Evolutionary conservation across 305 asterid genomes (phyloP).

Genomic region (Fraxinus latifolia): DNA sequence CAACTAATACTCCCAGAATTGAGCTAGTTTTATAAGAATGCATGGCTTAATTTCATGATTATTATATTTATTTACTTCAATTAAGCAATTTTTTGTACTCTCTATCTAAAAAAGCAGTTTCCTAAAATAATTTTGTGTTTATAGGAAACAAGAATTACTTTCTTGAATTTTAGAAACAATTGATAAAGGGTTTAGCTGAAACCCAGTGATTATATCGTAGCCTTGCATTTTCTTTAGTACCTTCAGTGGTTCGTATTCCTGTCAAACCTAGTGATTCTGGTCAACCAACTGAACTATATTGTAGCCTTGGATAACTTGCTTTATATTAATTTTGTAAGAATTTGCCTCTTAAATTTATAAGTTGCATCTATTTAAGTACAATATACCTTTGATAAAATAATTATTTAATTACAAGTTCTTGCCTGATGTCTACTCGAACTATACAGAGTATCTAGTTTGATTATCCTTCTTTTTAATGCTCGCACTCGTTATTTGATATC

Average conservation of each 20-base stretch:
- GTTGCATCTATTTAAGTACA: not conserved
- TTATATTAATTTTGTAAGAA: not conserved
- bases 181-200: not conserved
- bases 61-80: not conserved
- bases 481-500: not conserved
- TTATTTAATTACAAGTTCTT: not conserved
- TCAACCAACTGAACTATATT: not conserved
- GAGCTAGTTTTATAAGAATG: not conserved
- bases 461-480: not conserved
- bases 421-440: not conserved
- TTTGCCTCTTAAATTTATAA: not conserved
- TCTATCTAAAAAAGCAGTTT: not conserved
- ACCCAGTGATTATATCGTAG: not conserved
- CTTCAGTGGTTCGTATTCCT: not conserved
- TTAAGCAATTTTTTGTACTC: not conserved
- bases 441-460: not conserved
- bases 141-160: not conserved
- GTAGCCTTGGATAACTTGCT: not conserved
- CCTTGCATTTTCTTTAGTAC: not conserved
- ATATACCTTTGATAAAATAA: not conserved
- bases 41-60: slow-evolving; percentile 3
- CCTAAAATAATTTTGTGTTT: not conserved
- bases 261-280: not conserved
- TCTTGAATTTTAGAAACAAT: slow-evolving; percentile 2
- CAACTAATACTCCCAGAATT: not conserved